Evolutionary conservation across 164 flowering plant species (phyloP).

Genomic region (Liriodendron chinense): DNA sequence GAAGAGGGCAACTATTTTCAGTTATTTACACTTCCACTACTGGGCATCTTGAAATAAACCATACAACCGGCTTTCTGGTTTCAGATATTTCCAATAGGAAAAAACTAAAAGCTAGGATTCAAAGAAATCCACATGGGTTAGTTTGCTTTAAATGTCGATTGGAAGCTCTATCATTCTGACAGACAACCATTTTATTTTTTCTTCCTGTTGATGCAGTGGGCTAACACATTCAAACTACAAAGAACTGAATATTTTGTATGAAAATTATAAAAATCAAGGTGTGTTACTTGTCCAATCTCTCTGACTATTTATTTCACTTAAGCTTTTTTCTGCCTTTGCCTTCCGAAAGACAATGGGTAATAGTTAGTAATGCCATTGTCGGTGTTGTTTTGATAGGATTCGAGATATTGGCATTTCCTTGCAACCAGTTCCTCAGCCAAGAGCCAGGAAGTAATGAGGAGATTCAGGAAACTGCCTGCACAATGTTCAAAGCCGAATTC

Average conservation of each 20-base stretch:
- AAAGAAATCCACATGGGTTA: not conserved
- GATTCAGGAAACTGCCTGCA: constrained; percentile 64
- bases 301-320: not conserved
- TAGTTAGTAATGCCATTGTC: not conserved
- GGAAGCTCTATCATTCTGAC: not conserved
- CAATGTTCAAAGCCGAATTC: constrained; percentile 84
- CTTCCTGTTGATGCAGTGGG: constrained; percentile 49
- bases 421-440: constrained; percentile 89
- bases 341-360: not conserved
- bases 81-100: not conserved
- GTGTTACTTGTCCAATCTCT: constrained; percentile 2
- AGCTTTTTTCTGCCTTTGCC: not conserved
- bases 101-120: not conserved
- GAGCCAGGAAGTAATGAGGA: constrained; percentile 87
- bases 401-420: constrained; percentile 92
- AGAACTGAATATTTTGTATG: constrained; percentile 71
- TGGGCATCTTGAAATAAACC: too few species aligned
- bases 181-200: not conserved
- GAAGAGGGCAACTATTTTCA: too few species aligned
- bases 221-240: constrained; percentile 82
- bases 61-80: too few species aligned
- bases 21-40: too few species aligned
- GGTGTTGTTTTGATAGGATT: constrained; percentile 44
- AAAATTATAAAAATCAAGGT: constrained; percentile 84
- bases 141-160: not conserved